Conservation (phyloP, 169 alveolate species). For the Babesia divergens region DNA sequence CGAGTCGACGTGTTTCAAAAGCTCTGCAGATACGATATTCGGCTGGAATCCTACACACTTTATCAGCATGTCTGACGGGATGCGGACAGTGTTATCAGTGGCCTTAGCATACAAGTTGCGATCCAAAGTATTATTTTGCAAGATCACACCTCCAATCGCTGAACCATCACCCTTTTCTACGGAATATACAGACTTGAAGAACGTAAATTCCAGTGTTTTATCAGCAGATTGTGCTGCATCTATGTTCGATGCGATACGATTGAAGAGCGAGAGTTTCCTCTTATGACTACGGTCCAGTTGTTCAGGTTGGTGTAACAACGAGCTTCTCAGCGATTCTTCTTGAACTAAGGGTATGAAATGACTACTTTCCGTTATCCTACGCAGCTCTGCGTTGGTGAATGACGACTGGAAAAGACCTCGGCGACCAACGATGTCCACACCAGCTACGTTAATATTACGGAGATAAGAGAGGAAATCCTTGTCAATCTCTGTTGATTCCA, state of each 20-base stretch:
- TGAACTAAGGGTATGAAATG: not conserved
- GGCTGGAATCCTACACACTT: conserved; percentile 45
- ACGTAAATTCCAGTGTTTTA: not conserved
- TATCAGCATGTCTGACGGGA: conserved; percentile 15
- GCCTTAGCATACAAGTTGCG: not conserved
- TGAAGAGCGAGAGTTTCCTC: conserved; percentile 1
- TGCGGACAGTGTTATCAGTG: not conserved
- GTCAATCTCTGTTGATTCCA: conserved; percentile 9
- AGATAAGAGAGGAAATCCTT: not conserved
- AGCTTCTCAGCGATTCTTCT: not conserved
- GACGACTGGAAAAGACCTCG: conserved; percentile 27
- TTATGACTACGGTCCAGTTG: not conserved
- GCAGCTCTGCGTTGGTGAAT: conserved; percentile 49
- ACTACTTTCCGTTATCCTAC: not conserved
- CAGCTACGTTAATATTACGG: not conserved
- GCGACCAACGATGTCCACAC: conserved; percentile 30
- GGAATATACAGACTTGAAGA: not conserved
- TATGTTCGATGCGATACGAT: not conserved
- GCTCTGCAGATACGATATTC: not conserved
- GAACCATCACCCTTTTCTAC: not conserved
- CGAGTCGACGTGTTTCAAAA: conserved; percentile 13
- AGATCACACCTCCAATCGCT: not conserved
- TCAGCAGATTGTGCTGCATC: not conserved
- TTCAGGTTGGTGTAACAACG: not conserved
- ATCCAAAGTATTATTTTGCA: not conserved